Base-by-base conservation (phyloP, 768 basidiomycete species). In the Suillus americanus region DNA sequence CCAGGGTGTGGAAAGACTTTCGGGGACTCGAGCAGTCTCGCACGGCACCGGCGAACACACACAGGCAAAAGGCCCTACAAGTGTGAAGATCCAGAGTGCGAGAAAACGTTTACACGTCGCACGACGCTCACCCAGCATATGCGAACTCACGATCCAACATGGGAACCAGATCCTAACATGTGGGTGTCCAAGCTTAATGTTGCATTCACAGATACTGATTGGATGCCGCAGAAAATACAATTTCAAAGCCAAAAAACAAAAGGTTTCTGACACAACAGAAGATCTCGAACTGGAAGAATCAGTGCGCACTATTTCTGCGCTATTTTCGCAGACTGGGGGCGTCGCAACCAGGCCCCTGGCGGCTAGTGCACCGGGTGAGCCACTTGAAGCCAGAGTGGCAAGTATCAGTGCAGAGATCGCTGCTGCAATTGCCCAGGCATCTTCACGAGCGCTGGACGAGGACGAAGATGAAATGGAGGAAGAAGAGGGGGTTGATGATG, bases 1-100 rank as follows among this genome's bases (percentile, higher is more conserved):
- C 91, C 90, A 3, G 91, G 87, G 9, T 97, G 94, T 75, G 85
- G 84, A 57, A 94, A 91, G 79, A 91, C 90, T 0, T 97, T 96
- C 78, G 88, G 91, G 55, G 94, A 97, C 74, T 96, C 94, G 4
- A 94, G 93, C 71, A 92, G 91, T 78, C 84, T 97, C 53, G 94
- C 95, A 57, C 87, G 95, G 66, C 95, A 97, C 80, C 87, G 95
- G 61, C 86, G 95, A 69, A 95, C 92, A 28, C 94, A 92, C 71
- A 93, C 91, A 10, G 92, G 90, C 50, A 94, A 91, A 75, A 86
- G 92, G 61, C 91, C 91, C 38, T 94, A 93, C 75, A 92, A 89
- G 73, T 94, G 93, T 73, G 91, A 92, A 74, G 88, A 91, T 67
- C 85, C 89, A 5, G 84, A 86, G 65, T 92, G 91, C 76, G 89